Evolutionary conservation across 352 stramenopile genomes (phyloP), one percentile per base, ranked within the genome.

Genomic region (Globisporangium mamillatum): DNA sequence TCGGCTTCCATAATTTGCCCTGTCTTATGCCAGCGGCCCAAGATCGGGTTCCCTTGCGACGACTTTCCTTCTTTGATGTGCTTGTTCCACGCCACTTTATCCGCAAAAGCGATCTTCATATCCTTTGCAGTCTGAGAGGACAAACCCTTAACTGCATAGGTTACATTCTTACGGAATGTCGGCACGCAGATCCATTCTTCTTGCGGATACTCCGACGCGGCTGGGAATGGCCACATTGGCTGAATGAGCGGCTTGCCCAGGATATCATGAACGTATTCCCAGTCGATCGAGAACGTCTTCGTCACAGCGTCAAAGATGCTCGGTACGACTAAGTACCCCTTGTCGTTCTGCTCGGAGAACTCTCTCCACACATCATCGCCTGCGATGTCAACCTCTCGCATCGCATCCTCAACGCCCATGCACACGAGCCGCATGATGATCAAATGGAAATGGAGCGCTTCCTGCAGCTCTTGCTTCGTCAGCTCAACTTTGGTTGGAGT

Each of bases 291-390:
- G 29, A 53, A 54, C 4, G 5, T 46, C 4, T 63, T 50, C 10
- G 56, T 63, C 2, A 64, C 25, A n/a, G 16, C 27, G 14, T 64
- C 41, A 29, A 70, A 14, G 3, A 66, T 18, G n/a, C 79, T 86
- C 18, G 88, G 84, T 1, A 93, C 84, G 34, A 96, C 86, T 36
- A 96, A 54, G 63, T 96, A 96, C 3, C 88, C 88, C 58, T 96
- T 96, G 75, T 96, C 88, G 60, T 96, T 96, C 66, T 92, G 81
- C 66, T 92, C 79, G 0, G 88, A 93, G 14, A 96, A 96, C 57
- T 94, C 86, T 48, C 90, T 81, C 80, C 84, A 92, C 2, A 93
- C 75, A 12, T 86, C 73, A 36, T 88, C 78, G 27, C 71, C 77
- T 1, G 70, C 66, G 67, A 92, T 80, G 16, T 90, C 75, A 9